Percentiles rank a stretch among this genome's conserved stretches.
Conservation (phyloP, 805 yeast species). For the Brettanomyces bruxellensis region DNA sequence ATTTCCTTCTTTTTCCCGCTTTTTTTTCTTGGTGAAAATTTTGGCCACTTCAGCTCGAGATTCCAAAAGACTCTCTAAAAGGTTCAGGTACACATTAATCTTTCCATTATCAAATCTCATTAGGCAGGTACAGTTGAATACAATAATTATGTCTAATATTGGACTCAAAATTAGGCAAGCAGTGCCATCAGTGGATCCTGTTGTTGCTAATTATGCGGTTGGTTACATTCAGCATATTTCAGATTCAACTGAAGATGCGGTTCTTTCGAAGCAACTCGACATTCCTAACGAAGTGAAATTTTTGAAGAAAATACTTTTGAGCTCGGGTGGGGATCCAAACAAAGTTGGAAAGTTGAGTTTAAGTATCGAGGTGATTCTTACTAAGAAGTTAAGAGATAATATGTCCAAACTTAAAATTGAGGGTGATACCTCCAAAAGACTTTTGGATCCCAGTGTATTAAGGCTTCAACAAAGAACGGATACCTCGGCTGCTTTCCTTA, state of each 20-base stretch:
- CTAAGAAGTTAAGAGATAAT: constrained; percentile 50
- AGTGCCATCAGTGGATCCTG: constrained; percentile 75
- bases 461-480: constrained; percentile 65
- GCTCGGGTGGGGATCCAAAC: constrained; percentile 72
- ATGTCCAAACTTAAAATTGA: constrained; percentile 68
- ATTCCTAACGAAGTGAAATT: constrained; percentile 61
- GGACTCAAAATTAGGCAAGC: constrained; percentile 69
- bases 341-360: constrained; percentile 43
- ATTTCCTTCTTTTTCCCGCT: not conserved
- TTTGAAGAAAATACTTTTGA: constrained; percentile 51
- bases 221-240: constrained; percentile 85
- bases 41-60: too few relatives aligned
- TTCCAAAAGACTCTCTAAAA: not conserved
- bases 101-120: too few relatives aligned
- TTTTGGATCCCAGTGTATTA: constrained; percentile 68
- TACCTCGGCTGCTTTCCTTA: constrained; percentile 66
- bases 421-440: constrained; percentile 82
- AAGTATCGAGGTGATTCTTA: constrained; percentile 38
- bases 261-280: constrained; percentile 64
- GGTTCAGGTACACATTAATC: too few relatives aligned
- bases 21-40: not conserved
- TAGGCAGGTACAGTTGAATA: not conserved
- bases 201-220: constrained; percentile 81
- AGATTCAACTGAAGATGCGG: constrained; percentile 71
- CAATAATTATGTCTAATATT: constrained; percentile 23